Percentiles rank a stretch among this genome's conserved stretches.
Conservation (phyloP, 768 basidiomycete species). For the Boletus patriciae region DNA sequence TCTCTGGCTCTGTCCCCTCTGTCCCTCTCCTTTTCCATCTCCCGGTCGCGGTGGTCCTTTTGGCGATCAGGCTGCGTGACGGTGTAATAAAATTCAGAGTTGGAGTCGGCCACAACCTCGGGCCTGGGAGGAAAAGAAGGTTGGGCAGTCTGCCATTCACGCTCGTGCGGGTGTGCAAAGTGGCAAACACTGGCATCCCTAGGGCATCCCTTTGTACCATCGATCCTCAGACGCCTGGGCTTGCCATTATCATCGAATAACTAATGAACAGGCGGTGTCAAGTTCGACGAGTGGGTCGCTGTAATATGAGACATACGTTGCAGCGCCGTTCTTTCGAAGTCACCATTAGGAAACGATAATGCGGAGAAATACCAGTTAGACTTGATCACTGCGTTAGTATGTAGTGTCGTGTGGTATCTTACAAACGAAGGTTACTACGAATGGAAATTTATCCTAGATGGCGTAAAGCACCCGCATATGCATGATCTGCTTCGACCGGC, state of each 20-base stretch:
- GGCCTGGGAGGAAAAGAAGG: conserved; percentile 27
- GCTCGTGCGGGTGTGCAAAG: conserved; percentile 35
- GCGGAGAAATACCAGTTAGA: neutral
- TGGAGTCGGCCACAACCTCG: conserved; percentile 20
- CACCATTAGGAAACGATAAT: neutral
- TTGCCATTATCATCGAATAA: conserved; percentile 31
- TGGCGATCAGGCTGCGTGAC: conserved; percentile 8
- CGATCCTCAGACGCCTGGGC: conserved; percentile 19
- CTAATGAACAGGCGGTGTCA: conserved; percentile 14
- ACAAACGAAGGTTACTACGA: conserved; percentile 19
- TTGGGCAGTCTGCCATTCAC: conserved; percentile 33
- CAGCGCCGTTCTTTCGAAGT: conserved; percentile 27
- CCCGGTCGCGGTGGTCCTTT: conserved; percentile 12
- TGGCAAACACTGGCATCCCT: conserved; percentile 23
- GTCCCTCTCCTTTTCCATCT: conserved; percentile 7
- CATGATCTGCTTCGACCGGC: conserved; percentile 7
- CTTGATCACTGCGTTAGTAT: neutral
- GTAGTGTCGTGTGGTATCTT: conserved; percentile 10
- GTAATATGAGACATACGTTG: conserved; percentile 25
- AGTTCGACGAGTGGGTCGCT: neutral
- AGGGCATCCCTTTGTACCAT: conserved; percentile 23
- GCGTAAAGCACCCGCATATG: neutral
- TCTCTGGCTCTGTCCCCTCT: neutral
- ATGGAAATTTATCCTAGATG: conserved; percentile 7
- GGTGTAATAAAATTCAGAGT: conserved; percentile 25